Conservation (phyloP, 148 eudicot genomes). For the Nepenthes mirabilis region DNA sequence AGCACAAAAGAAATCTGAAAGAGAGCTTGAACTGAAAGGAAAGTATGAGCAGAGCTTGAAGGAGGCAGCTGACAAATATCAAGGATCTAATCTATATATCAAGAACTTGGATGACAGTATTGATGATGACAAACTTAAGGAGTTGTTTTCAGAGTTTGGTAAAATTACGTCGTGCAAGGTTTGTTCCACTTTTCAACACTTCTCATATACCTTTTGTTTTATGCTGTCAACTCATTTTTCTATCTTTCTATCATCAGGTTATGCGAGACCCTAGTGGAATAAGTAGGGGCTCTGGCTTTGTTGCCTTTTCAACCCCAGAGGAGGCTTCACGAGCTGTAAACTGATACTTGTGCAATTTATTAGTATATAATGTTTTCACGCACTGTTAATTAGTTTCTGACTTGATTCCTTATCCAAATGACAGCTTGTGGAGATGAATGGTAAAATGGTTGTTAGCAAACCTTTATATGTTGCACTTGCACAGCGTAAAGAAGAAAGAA, state of each 20-base stretch:
- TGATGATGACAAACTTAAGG: not conserved
- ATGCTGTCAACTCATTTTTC: too few relatives aligned
- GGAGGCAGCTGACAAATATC: conserved; percentile 25
- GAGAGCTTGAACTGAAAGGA: not conserved
- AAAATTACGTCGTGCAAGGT: not conserved
- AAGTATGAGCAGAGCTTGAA: conserved; percentile 52
- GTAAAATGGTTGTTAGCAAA: conserved; percentile 68
- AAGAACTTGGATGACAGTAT: not conserved
- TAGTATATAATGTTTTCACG: too few relatives aligned
- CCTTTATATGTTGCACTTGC: conserved; percentile 89
- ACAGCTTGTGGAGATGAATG: conserved; percentile 81
- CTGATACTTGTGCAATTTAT: too few relatives aligned
- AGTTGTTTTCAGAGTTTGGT: too few relatives aligned
- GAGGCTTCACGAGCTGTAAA: too few relatives aligned
- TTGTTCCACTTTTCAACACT: not conserved
- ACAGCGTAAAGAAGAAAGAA: conserved; percentile 74
- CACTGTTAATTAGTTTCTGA: too few relatives aligned
- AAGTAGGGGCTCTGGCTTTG: too few relatives aligned
- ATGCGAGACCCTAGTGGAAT: too few relatives aligned
- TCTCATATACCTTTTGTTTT: too few relatives aligned
- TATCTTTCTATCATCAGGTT: too few relatives aligned
- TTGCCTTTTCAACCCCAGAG: too few relatives aligned
- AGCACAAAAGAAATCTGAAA: conserved; percentile 16
- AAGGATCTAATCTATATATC: conserved; percentile 10
- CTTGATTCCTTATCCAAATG: not conserved